These are phyloP conservation scores for Pouteria campechiana DNA, from an alignment of 179 eudicot genomes.

Conservation along the genomic window DNA sequence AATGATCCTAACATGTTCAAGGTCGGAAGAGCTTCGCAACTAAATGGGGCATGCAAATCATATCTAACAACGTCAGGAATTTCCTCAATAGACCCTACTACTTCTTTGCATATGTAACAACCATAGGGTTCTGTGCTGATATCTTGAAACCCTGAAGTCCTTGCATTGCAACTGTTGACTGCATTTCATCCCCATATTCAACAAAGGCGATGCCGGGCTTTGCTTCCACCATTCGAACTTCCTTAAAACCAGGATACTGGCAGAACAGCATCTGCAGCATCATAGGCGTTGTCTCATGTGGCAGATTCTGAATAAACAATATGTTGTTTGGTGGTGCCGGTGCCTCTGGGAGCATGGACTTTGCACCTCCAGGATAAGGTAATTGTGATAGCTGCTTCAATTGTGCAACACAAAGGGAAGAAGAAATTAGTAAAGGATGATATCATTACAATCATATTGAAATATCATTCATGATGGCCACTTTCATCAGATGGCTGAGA, in stretches of 20 bases:
- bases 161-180: conserved; percentile 76
- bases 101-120: conserved; percentile 87
- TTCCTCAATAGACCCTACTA: conserved; percentile 26
- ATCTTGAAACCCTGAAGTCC: conserved; percentile 77
- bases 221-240: conserved; percentile 92
- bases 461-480: no score
- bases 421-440: no score
- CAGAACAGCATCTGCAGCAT: conserved; percentile 81
- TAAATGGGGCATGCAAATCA: no score
- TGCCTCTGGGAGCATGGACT: conserved; percentile 54
- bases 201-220: conserved; percentile 93
- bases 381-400: conserved; percentile 70
- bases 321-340: conserved; percentile 91
- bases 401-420: no score
- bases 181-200: conserved; percentile 82
- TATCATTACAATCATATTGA: no score
- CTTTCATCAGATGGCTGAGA: no score
- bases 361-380: conserved; percentile 61
- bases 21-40: no score
- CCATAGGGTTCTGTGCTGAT: conserved; percentile 54
- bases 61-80: no score
- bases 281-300: conserved; percentile 69
- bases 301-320: conserved; percentile 78
- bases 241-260: conserved; percentile 85
- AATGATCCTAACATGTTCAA: no score